Evolutionary conservation across 2,329 filamentous ascomycete genomes (phyloP).

Genomic region (Paraconiothyrium sp.): DNA sequence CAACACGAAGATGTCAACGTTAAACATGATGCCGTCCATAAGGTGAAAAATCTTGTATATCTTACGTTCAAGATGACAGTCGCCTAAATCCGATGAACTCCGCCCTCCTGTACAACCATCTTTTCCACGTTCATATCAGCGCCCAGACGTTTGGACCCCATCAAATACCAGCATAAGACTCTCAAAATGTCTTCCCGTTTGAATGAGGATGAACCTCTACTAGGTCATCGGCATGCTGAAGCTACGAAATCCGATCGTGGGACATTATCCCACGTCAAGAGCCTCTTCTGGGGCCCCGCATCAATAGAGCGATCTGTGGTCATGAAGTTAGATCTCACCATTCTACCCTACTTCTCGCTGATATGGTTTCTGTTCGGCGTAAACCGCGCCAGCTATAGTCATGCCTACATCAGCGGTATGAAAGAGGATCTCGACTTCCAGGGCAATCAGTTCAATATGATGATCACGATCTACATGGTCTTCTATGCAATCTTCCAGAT

Average conservation of each 20-base stretch:
- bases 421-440: constrained; percentile 7
- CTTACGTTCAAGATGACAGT: background rate
- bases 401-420: constrained; percentile 12
- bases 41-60: too few relatives aligned
- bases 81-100: background rate
- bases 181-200: background rate
- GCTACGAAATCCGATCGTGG: background rate
- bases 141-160: background rate
- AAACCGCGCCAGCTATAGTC: constrained; percentile 8
- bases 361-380: constrained; percentile 11
- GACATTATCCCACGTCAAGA: background rate
- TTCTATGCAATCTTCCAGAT: constrained; percentile 10
- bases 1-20: background rate
- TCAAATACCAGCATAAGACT: background rate
- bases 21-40: too few relatives aligned
- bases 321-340: constrained; percentile 6
- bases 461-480: constrained; percentile 13
- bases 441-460: constrained; percentile 9
- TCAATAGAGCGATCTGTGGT: background rate
- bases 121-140: background rate
- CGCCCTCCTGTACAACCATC: background rate
- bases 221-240: background rate
- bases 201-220: background rate
- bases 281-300: background rate
- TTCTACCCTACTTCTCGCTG: constrained; percentile 5